Percentiles rank a stretch among this genome's conserved stretches.
phyloP scores from a whole-genome alignment of 2,329 filamentous ascomycete species.

The Plectosphaerella cucumerina region DNA sequence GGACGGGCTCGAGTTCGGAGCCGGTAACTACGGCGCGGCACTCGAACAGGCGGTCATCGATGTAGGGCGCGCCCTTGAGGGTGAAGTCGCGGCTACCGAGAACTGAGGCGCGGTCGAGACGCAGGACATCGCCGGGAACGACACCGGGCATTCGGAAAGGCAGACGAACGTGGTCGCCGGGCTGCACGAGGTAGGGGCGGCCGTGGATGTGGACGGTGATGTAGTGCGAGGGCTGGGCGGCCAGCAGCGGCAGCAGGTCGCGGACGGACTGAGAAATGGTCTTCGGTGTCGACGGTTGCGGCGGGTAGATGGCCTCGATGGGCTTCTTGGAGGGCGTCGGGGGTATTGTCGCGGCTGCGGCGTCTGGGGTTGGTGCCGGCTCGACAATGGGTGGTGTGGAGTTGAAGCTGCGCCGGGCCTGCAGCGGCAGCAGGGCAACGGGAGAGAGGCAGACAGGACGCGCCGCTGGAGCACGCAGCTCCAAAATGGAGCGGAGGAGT shows the following conservation, averaged over 20 bases:
- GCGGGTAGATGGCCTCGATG: conserved; percentile 3
- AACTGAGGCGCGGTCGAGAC: conserved; percentile 78
- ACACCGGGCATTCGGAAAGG: conserved; percentile 77
- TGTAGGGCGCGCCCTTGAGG: conserved; percentile 72
- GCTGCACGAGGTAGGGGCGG: conserved; percentile 73
- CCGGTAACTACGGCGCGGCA: conserved; percentile 83
- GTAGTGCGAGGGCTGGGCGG: conserved; percentile 72
- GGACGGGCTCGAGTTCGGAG: conserved; percentile 74
- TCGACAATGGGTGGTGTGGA: conserved; percentile 47
- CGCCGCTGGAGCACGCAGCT: conserved; percentile 45
- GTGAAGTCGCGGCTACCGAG: conserved; percentile 90
- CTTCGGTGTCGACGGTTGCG: conserved; percentile 14
- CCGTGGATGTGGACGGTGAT: conserved; percentile 76
- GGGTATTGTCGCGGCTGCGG: conserved; percentile 10
- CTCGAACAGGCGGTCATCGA: conserved; percentile 80
- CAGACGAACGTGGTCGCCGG: conserved; percentile 70
- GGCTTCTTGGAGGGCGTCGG: background rate
- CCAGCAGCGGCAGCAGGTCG: conserved; percentile 64
- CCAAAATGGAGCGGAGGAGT: conserved; percentile 59
- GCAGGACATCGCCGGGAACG: conserved; percentile 76
- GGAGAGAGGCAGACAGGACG: conserved; percentile 26
- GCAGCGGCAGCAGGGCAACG: conserved; percentile 17
- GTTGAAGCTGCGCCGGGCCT: conserved; percentile 36
- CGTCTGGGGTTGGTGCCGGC: conserved; percentile 18
- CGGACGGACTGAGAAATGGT: conserved; percentile 52